Evolutionary conservation across 345 rosid species (phyloP).

Genomic region (Dovyalis caffra): DNA sequence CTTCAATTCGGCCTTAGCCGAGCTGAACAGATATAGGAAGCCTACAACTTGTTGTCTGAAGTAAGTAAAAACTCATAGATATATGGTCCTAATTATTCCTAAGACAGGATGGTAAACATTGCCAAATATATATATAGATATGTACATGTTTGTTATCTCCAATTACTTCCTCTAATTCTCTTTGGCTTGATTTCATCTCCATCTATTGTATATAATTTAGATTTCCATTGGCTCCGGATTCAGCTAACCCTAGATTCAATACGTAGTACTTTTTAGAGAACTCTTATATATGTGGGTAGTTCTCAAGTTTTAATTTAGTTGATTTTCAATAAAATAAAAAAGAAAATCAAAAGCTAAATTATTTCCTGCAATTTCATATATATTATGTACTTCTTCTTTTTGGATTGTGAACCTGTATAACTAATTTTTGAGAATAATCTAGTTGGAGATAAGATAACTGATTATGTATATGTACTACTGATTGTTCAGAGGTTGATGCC

Average conservation of each 20-base stretch:
- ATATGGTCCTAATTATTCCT: no score
- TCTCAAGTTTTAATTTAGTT: no score
- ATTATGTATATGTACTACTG: no score
- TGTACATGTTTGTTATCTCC: background rate
- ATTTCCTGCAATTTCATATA: no score
- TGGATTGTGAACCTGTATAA: no score
- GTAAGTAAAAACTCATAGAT: slow-evolving; percentile 25
- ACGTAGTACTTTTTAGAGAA: background rate
- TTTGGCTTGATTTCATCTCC: slow-evolving; percentile 6
- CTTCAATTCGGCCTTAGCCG: background rate
- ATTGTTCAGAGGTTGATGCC: no score
- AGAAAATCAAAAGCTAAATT: no score
- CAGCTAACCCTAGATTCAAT: slow-evolving; percentile 10
- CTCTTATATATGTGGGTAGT: no score
- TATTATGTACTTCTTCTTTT: no score
- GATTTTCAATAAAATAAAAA: no score
- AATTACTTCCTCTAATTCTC: background rate
- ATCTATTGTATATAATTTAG: background rate
- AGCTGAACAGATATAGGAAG: background rate
- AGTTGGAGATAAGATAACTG: no score
- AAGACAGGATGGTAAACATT: background rate
- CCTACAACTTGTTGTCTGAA: slow-evolving; percentile 13
- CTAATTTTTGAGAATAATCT: no score
- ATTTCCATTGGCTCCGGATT: background rate
- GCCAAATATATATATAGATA: background rate